Conservation (phyloP, 352 stramenopile species). For the Phytophthora nicotianae region DNA sequence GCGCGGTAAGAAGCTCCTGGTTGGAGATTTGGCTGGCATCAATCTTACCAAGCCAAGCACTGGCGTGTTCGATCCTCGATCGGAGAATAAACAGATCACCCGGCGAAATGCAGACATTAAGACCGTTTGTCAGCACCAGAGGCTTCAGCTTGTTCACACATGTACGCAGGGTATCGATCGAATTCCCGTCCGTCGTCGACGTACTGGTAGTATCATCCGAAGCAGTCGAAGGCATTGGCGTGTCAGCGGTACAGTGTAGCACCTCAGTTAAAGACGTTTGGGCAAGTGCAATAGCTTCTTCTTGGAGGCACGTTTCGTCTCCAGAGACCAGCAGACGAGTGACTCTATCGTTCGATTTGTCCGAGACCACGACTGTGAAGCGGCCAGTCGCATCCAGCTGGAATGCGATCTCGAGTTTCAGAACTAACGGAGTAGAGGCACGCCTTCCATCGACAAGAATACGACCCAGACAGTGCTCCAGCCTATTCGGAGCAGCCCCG, state of each 20-base stretch:
- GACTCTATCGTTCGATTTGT: constrained; percentile 30
- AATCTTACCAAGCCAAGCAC: constrained; percentile 27
- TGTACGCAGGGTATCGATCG: constrained; percentile 18
- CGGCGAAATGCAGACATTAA: constrained; percentile 27
- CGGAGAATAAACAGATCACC: constrained; percentile 28
- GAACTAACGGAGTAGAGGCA: constrained; percentile 29
- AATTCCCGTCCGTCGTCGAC: neutral
- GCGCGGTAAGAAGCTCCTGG: constrained; percentile 6
- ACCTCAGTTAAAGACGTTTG: constrained; percentile 17
- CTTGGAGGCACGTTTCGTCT: constrained; percentile 38
- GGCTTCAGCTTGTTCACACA: constrained; percentile 19
- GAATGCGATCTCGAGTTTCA: constrained; percentile 45
- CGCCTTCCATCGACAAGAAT: constrained; percentile 33
- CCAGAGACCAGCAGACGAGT: constrained; percentile 19
- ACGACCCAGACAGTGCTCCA: constrained; percentile 32
- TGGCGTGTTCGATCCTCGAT: constrained; percentile 21
- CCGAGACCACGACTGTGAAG: constrained; percentile 31
- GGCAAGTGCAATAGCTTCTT: constrained; percentile 29
- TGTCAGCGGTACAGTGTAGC: neutral
- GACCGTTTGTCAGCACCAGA: constrained; percentile 22
- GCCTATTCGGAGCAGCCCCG: neutral
- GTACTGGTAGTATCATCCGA: neutral
- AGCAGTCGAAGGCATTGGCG: neutral
- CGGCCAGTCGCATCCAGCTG: constrained; percentile 24
- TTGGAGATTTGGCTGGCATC: constrained; percentile 7